These are phyloP conservation scores for Microbotryum saponariae DNA, from an alignment of 1,284 basidiomycete species.

Conservation along the genomic window DNA sequence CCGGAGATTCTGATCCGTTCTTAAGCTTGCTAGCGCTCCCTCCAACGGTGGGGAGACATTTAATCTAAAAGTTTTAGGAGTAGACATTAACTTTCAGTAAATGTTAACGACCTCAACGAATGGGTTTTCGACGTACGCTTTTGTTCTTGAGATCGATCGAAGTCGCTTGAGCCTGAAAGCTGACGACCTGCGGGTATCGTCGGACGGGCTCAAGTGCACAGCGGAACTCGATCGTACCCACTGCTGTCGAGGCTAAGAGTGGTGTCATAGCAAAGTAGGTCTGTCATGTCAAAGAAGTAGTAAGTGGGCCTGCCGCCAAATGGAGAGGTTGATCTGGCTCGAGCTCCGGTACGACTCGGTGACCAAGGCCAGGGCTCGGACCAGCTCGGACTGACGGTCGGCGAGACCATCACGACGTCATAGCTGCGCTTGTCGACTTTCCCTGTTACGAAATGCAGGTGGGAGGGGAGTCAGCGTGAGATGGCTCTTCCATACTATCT, in stretches of 20 bases:
- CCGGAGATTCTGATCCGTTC: no score
- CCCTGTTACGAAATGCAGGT: conserved; percentile 10
- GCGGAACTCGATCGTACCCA: conserved; percentile 73
- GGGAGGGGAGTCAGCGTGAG: neutral
- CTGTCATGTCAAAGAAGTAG: conserved; percentile 49
- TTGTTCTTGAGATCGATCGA: no score
- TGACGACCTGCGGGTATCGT: conserved; percentile 20
- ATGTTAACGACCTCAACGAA: no score
- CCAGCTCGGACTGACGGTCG: neutral
- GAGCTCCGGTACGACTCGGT: no score
- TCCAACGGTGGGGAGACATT: conserved; percentile 32
- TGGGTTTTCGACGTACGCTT: no score
- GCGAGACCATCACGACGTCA: conserved; percentile 21
- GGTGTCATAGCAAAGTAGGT: conserved; percentile 80
- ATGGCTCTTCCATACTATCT: neutral
- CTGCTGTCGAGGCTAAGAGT: conserved; percentile 51
- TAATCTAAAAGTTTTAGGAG: conserved; percentile 38
- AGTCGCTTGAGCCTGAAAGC: no score
- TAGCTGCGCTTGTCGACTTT: conserved; percentile 39
- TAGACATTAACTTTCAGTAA: no score
- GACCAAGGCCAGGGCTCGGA: no score
- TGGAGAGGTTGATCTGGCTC: neutral
- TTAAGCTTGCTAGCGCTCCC: no score
- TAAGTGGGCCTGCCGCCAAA: conserved; percentile 15
- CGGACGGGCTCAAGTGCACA: conserved; percentile 71